phyloP scores from a whole-genome alignment of 1,284 basidiomycete species.

The Apiotrichum montevideense region DNA sequence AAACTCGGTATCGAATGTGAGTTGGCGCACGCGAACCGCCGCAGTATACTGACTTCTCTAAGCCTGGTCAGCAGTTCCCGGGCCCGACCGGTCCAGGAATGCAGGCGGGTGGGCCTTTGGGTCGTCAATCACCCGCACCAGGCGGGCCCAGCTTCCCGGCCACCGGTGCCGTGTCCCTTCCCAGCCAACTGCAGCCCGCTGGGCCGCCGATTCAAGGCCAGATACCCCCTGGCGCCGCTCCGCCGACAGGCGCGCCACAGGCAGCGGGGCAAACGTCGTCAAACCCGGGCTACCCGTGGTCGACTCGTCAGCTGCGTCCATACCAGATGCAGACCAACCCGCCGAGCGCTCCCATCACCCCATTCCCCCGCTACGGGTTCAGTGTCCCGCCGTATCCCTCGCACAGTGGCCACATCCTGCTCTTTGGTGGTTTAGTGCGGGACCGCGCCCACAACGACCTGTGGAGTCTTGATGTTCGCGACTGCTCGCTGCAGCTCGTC shows the following conservation, averaged over 20 bases:
- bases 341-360: slow-evolving; percentile 44
- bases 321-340: slow-evolving; percentile 22
- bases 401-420: slow-evolving; percentile 78
- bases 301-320: slow-evolving; percentile 17
- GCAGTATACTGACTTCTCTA: no score
- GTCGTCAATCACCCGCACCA: slow-evolving; percentile 9
- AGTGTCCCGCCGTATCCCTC: slow-evolving; percentile 83
- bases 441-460: slow-evolving; percentile 91
- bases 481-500: slow-evolving; percentile 68
- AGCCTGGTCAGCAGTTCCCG: background rate
- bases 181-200: slow-evolving; percentile 5
- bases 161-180: slow-evolving; percentile 8
- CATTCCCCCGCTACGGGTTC: slow-evolving; percentile 96
- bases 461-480: slow-evolving; percentile 77
- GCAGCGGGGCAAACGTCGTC: background rate
- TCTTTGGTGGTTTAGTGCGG: slow-evolving; percentile 93
- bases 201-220: background rate
- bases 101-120: background rate
- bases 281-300: slow-evolving; percentile 25
- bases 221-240: background rate
- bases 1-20: slow-evolving; percentile 1
- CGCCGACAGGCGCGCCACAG: background rate
- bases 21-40: no score
- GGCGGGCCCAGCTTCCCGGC: background rate
- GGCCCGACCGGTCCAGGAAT: no score